Evolutionary conservation across 2,329 filamentous ascomycete species (phyloP).

Genomic region (Ophiostoma sp.): DNA sequence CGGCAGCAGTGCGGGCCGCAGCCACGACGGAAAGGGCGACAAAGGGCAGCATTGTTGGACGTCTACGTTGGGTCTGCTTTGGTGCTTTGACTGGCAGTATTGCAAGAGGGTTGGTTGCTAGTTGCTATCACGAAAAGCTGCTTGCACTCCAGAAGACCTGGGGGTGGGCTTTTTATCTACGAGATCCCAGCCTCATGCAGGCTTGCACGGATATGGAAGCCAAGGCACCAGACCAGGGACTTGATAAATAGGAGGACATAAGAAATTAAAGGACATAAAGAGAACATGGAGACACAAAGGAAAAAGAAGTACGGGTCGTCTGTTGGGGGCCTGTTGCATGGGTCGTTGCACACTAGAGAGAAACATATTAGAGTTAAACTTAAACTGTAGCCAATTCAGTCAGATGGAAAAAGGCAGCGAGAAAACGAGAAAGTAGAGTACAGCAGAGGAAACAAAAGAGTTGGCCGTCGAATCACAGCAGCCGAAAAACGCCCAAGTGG

Average conservation of each 20-base stretch:
- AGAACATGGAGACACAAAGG: not conserved
- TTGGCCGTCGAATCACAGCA: not conserved
- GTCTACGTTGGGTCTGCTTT: not conserved
- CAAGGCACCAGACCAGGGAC: not conserved
- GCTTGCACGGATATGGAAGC: not conserved
- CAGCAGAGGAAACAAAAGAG: not conserved
- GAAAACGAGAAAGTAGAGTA: not conserved
- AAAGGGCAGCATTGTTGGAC: constrained; percentile 2
- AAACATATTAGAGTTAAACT: constrained; percentile 5
- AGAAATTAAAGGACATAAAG: not conserved
- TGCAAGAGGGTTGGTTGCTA: not conserved
- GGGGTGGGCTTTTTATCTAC: not conserved
- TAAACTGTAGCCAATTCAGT: not conserved
- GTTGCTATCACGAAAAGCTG: not conserved
- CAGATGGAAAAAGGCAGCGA: not conserved
- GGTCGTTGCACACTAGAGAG: not conserved
- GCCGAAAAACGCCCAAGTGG: constrained; percentile 8
- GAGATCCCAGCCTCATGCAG: constrained; percentile 9
- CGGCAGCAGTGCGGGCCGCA: constrained; percentile 13
- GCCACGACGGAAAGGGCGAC: constrained; percentile 16
- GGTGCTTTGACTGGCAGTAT: not conserved
- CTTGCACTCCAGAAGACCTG: not conserved
- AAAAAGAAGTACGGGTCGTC: not conserved
- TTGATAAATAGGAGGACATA: not conserved
- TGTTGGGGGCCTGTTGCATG: constrained; percentile 3